Percentiles rank a stretch among this genome's conserved stretches.
Conservation (phyloP, 129 eudicot species). For the Helichrysum umbraculigerum region DNA sequence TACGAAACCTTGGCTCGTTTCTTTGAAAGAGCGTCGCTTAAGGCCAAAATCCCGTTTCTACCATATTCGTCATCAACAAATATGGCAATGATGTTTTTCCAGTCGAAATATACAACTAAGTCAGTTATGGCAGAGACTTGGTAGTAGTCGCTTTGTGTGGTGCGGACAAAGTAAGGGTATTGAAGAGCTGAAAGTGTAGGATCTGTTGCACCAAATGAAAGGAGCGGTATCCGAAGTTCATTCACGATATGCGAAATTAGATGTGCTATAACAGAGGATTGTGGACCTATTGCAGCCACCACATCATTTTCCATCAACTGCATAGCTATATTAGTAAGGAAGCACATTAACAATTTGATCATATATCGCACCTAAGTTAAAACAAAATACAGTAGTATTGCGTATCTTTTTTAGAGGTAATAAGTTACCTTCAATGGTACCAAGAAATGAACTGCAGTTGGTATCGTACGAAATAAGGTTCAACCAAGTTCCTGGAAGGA, state of each 20-base stretch:
- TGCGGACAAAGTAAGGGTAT: constrained; percentile 68
- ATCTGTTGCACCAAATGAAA: constrained; percentile 78
- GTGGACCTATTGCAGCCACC: constrained; percentile 75
- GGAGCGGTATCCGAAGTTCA: constrained; percentile 74
- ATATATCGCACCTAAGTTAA: too few species aligned
- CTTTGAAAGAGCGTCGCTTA: constrained; percentile 69
- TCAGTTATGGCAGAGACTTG: constrained; percentile 80
- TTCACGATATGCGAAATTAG: constrained; percentile 54
- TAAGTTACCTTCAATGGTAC: constrained; percentile 61
- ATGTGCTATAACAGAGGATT: constrained; percentile 82
- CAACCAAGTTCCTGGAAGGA: constrained; percentile 50
- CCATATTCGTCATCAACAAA: constrained; percentile 82
- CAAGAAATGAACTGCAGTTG: constrained; percentile 81
- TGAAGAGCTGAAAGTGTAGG: constrained; percentile 75
- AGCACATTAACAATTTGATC: too few species aligned
- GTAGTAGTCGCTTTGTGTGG: constrained; percentile 61
- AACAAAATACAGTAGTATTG: too few species aligned
- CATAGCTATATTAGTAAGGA: constrained; percentile 59
- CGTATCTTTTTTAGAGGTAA: background rate
- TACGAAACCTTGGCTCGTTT: constrained; percentile 61
- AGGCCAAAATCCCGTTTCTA: constrained; percentile 62
- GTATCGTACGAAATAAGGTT: constrained; percentile 63
- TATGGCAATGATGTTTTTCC: constrained; percentile 70
- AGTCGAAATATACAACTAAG: constrained; percentile 50
- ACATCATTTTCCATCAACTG: constrained; percentile 70